Evolutionary conservation across 2,329 filamentous ascomycete species (phyloP), one percentile per base, ranked within the genome.

Genomic region (Penicillium thymicola): DNA sequence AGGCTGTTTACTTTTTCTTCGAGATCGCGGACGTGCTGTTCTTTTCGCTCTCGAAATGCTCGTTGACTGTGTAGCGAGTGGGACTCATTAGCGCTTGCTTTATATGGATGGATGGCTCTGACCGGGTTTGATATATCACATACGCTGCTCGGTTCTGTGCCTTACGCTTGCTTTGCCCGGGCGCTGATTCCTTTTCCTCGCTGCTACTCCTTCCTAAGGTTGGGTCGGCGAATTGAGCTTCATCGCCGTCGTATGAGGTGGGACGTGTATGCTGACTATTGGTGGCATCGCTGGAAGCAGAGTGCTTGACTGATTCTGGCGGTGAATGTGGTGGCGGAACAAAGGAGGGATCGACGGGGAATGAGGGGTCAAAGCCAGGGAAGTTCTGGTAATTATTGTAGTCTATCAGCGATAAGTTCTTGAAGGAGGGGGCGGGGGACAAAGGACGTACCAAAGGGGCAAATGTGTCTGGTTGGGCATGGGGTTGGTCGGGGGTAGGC

Each of bases 21-120:
- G 25, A 97, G 86, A 59, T 97, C 92, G 72, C 92, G 92, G 60
- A 97, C 92, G 69, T 96, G 92, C 56, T 87, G 88, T 73, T 97
- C 93, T 75, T 97, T 97, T 65, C 93, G 88, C 75, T 97, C 93
- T 59, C 93, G 90, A 74, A 97, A 97, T 32, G 94, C 93, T 66
- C 93, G 88, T 81, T 97, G 94, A 46, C 93, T 97, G 57, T 55
- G 50, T 44, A 25, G 13, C 9, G 10, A 49, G 1, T 8, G 23
- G 14, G 3, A 5, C 14, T 18, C 40, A 30, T 62, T n/a, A 61
- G 57, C 47, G 25, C 18, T 34, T 36, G 34, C 14, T 25, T 27
- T 27, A 21, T 44, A 13, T 21, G 9, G 6, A 44, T 23, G 21
- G 5, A 41, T 41, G 25, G 2, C 7, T n/a, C 16, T 23, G 6